Evolutionary conservation across 345 rosid genomes (phyloP), one percentile per base, ranked within the genome.

Genomic region (Linum tenue): DNA sequence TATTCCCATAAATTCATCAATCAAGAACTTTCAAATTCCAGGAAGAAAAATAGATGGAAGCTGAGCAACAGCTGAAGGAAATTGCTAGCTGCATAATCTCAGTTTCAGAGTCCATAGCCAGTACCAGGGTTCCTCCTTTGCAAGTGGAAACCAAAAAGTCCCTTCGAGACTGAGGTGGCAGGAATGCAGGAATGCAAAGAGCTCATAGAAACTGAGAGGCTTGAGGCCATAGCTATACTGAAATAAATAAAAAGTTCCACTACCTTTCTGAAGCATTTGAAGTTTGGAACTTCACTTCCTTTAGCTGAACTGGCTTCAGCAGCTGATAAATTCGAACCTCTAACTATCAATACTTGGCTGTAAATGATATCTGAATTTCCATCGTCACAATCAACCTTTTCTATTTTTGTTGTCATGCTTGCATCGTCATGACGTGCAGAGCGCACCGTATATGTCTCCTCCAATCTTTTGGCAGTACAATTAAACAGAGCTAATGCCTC

Each of bases 191-290:
- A 22, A 22, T 22, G 31, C 31, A 22, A 22, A 22, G 31, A 22
- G 31, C 31, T 22, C 31, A 22, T 22, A 22, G 31, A 22, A 22
- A 22, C 31, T 22, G 31, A 22, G 31, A 22, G 31, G 31, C 31
- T 22, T 22, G 31, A 22, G 31, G 31, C 31, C 31, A 22, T 22
- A 22, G 31, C 31, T 22, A 4, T 3, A 2, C 2, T 22, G 53
- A 43, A 37, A 36, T 56, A 41, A 39, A 50, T n/a, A 4, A 69
- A 7, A 3, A 57, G 68, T 67, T 11, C 22, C 67, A 58, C 64
- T 77, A 88, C 98, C 95, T 92, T 92, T 80, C 81, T 91, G 84
- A 88, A 90, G 72, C 78, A 76, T 80, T 90, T 92, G 80, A 88
- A 92, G 76, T 92, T 81, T 56, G 71, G 12, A 65, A 79, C 77